phyloP scores from a whole-genome alignment of 2,329 filamentous ascomycete species.

The Thermochaetoides dissita region DNA sequence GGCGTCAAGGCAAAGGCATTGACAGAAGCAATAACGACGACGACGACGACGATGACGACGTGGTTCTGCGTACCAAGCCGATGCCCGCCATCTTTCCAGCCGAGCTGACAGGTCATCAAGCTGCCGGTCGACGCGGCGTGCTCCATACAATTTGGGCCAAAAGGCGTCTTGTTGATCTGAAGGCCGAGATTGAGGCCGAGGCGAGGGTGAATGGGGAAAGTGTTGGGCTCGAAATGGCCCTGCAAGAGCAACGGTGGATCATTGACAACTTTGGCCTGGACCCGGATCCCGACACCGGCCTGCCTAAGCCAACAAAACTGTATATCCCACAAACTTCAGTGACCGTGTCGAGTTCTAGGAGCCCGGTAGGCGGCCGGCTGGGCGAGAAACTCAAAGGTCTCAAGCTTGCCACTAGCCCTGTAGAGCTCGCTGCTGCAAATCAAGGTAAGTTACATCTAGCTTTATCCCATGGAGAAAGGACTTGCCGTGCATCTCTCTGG shows the following conservation, averaged over 20 bases:
- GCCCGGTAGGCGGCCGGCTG: constrained; percentile 53
- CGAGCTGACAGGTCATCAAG: constrained; percentile 53
- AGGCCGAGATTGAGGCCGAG: constrained; percentile 64
- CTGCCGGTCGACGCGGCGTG: constrained; percentile 61
- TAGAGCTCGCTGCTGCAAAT: constrained; percentile 41
- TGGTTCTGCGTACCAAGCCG: constrained; percentile 55
- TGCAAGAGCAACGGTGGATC: constrained; percentile 77
- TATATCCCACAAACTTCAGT: constrained; percentile 17
- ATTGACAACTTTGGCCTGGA: constrained; percentile 60
- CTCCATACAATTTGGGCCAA: constrained; percentile 86
- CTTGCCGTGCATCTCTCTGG: too few species aligned
- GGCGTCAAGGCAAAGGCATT: constrained; percentile 21
- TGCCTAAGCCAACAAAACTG: constrained; percentile 9
- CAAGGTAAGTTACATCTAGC: constrained; percentile 30
- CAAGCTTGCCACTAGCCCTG: constrained; percentile 59
- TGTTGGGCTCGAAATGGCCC: constrained; percentile 69
- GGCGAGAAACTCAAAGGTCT: constrained; percentile 69
- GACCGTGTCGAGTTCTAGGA: constrained; percentile 29
- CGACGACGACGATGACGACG: constrained; percentile 17
- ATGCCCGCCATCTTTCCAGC: constrained; percentile 77
- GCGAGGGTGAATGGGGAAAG: constrained; percentile 63
- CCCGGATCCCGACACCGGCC: constrained; percentile 8
- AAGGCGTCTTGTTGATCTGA: constrained; percentile 59
- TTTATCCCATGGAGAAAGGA: too few species aligned
- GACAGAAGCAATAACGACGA: neutral